phyloP scores from a whole-genome alignment of 2,329 filamentous ascomycete species.

The Dactylellina sp. region DNA sequence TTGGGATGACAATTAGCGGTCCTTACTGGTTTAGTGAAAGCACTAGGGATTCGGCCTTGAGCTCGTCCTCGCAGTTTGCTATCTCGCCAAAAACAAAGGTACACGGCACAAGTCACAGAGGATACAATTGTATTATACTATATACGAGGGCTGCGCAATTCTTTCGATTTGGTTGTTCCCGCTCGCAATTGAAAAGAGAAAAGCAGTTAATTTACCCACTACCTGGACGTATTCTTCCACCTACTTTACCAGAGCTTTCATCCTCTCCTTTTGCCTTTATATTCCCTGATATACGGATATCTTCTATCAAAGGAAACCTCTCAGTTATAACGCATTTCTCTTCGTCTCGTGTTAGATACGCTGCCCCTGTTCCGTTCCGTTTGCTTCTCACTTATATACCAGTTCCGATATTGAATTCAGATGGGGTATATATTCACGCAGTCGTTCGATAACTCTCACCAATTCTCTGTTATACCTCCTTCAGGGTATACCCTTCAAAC shows the following conservation, averaged over 20 bases:
- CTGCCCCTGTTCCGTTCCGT: constrained; percentile 19
- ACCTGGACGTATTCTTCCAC: constrained; percentile 21
- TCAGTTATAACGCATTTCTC: constrained; percentile 22
- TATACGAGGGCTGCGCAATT: constrained; percentile 50
- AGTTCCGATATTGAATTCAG: constrained; percentile 33
- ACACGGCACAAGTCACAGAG: constrained; percentile 44
- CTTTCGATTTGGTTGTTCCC: constrained; percentile 21
- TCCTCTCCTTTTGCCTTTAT: constrained; percentile 17
- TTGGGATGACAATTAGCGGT: constrained; percentile 43
- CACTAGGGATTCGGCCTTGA: constrained; percentile 32
- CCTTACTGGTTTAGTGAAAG: constrained; percentile 29
- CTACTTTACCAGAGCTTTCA: constrained; percentile 17
- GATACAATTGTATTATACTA: constrained; percentile 53
- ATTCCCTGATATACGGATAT: constrained; percentile 30
- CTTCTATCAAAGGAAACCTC: constrained; percentile 17
- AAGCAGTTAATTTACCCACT: constrained; percentile 41
- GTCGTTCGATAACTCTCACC: constrained; percentile 47
- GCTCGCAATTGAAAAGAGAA: constrained; percentile 33
- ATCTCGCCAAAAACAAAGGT: constrained; percentile 43
- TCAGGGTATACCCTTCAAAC: constrained; percentile 34
- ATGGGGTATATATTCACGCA: constrained; percentile 55
- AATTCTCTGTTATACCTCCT: constrained; percentile 40
- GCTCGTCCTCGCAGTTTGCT: constrained; percentile 34
- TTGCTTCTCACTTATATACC: constrained; percentile 35
- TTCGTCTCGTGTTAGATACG: constrained; percentile 33